phyloP scores from a whole-genome alignment of 176 grass and related monocot species.

The Zoysia japonica region DNA sequence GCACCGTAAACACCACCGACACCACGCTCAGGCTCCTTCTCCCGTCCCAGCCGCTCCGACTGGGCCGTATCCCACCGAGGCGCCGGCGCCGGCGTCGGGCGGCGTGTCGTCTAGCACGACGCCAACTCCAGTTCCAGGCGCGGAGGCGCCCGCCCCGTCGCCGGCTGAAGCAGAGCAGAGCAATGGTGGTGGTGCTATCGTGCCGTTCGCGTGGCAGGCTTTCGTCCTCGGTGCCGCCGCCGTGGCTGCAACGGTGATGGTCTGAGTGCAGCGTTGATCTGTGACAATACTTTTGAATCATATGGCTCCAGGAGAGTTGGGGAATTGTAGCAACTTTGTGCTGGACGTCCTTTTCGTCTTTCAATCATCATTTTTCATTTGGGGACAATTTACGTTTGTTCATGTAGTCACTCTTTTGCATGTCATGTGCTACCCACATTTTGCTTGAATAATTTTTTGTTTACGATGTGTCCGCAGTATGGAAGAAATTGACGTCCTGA shows the following conservation, averaged over 20 bases:
- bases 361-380: background rate
- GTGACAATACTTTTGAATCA: too few species aligned
- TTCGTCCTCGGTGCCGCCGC: constrained; percentile 5
- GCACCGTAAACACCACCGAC: background rate
- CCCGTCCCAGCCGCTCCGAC: background rate
- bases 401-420: background rate
- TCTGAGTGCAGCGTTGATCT: background rate
- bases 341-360: background rate
- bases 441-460: background rate
- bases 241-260: background rate
- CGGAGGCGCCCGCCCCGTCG: constrained; percentile 20
- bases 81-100: background rate
- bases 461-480: background rate
- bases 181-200: background rate
- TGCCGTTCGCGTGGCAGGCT: background rate
- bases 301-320: background rate
- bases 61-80: background rate
- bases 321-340: background rate
- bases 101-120: background rate
- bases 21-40: background rate
- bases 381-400: background rate
- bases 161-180: background rate
- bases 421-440: background rate
- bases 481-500: background rate
- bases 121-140: background rate